A percentile compares a stretch with the other conserved stretches of the same genome.
phyloP scores from a whole-genome alignment of 306 rosid genomes.

The Malus asiatica region DNA sequence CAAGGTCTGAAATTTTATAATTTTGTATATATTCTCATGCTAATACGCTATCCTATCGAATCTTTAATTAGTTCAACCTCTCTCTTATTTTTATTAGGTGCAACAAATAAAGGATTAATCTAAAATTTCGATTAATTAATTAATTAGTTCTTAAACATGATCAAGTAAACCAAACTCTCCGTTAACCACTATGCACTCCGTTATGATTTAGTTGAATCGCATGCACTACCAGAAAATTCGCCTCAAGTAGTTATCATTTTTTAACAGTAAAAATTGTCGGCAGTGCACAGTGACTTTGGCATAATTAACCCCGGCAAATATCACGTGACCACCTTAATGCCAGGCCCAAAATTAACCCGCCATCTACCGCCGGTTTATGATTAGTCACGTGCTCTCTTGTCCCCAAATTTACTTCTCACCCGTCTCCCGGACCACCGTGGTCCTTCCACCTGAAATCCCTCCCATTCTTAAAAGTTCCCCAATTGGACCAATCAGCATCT shows the following conservation, averaged over 20 bases:
- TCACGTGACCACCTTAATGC: slow-evolving; percentile 19
- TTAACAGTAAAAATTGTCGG: too few species aligned
- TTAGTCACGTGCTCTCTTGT: slow-evolving; percentile 20
- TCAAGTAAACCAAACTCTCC: not conserved
- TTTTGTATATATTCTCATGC: not conserved
- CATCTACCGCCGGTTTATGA: slow-evolving; percentile 1
- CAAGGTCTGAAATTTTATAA: not conserved
- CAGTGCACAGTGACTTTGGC: too few species aligned
- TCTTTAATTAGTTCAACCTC: not conserved
- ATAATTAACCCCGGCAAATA: slow-evolving; percentile 10
- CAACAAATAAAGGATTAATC: not conserved
- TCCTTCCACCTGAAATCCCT: too few species aligned
- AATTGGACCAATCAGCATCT: not conserved
- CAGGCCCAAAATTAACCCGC: not conserved
- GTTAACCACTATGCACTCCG: not conserved
- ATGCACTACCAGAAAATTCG: not conserved
- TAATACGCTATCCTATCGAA: not conserved
- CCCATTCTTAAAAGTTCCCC: not conserved
- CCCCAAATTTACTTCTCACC: not conserved
- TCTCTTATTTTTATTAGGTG: not conserved
- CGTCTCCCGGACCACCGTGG: not conserved
- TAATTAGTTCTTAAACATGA: not conserved
- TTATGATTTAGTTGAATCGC: not conserved
- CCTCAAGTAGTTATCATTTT: not conserved
- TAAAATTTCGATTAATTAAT: not conserved